These are phyloP conservation scores for Trichosanthes truncata DNA, from an alignment of 306 rosid genomes.

Conservation along the genomic window DNA sequence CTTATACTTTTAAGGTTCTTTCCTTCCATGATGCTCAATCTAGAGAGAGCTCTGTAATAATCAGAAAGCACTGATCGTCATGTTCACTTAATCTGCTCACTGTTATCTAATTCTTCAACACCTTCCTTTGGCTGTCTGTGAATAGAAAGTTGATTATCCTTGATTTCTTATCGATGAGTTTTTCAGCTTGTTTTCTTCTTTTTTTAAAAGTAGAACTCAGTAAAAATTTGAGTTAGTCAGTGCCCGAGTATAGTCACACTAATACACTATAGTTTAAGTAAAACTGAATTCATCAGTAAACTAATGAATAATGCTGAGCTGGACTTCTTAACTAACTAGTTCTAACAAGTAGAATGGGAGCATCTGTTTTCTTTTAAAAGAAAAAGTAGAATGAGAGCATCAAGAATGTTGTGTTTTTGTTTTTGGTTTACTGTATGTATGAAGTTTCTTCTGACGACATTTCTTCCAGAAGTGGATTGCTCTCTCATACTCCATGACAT, in stretches of 20 bases:
- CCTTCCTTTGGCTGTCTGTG: neutral
- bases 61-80: neutral
- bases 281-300: neutral
- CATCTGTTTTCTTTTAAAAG: too few relatives aligned
- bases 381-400: neutral
- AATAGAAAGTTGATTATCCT: neutral
- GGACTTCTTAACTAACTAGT: neutral
- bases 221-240: neutral
- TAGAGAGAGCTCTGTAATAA: neutral
- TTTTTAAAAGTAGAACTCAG: neutral
- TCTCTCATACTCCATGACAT: slow-evolving; percentile 4
- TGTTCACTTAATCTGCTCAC: neutral
- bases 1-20: neutral
- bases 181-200: neutral
- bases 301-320: neutral
- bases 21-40: neutral
- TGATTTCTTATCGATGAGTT: neutral
- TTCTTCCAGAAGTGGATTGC: slow-evolving; percentile 5
- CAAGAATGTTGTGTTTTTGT: neutral
- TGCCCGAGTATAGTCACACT: neutral
- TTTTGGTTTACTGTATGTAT: neutral
- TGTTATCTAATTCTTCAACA: neutral
- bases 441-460: neutral
- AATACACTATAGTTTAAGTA: neutral
- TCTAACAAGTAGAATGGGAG: neutral